phyloP scores from a whole-genome alignment of 306 rosid species.

The Quercus cerris region DNA sequence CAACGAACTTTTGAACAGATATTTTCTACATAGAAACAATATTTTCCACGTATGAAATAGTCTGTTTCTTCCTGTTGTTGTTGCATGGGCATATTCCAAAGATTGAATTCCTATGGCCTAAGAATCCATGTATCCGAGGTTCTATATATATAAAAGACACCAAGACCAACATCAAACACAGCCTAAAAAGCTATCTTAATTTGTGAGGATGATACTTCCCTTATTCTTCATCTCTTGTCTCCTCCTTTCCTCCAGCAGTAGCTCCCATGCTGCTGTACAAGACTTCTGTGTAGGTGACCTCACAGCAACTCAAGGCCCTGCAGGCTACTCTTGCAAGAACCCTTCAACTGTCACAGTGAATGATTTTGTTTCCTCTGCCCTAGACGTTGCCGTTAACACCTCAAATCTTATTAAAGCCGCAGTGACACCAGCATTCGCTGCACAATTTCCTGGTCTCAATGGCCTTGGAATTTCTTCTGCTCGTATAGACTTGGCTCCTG shows the following conservation, averaged over 20 bases:
- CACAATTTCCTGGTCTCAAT: constrained; percentile 63
- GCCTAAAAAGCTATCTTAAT: neutral
- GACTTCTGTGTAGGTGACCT: constrained; percentile 87
- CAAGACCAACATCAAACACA: neutral
- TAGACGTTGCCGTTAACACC: constrained; percentile 61
- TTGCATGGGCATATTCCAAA: too few species aligned
- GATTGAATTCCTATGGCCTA: too few species aligned
- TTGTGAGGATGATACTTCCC: constrained; percentile 36
- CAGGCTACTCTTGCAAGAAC: constrained; percentile 76
- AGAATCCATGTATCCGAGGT: neutral
- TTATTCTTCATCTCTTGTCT: constrained; percentile 37
- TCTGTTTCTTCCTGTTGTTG: too few species aligned
- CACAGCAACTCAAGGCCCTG: constrained; percentile 46
- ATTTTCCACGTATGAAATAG: too few species aligned
- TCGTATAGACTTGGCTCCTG: constrained; percentile 54
- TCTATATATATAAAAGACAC: neutral
- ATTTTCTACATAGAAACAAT: too few species aligned
- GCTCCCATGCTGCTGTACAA: constrained; percentile 52
- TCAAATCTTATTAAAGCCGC: constrained; percentile 84
- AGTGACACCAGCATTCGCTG: constrained; percentile 54
- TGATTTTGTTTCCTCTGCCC: constrained; percentile 58
- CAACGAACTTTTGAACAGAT: too few species aligned
- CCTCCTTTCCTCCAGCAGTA: constrained; percentile 17
- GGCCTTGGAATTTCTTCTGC: constrained; percentile 74
- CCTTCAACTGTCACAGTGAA: constrained; percentile 40